Base-by-base conservation (phyloP, 108 stramenopile genomes). In the Nannochloropsis salina region DNA sequence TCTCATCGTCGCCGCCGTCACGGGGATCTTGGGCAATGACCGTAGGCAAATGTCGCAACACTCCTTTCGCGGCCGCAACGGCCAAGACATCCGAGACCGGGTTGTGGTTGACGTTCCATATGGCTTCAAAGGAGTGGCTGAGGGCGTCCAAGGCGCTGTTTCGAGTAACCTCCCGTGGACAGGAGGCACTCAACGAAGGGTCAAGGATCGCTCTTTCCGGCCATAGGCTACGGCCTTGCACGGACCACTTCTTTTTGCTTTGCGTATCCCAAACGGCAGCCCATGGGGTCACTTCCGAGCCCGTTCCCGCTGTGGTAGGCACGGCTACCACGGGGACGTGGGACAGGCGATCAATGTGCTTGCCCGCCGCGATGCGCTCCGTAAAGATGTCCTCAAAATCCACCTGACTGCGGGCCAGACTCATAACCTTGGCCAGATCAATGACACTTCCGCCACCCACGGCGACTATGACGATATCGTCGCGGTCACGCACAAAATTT, bases 41-140 rank as follows among this genome's bases (percentile, higher is more conserved):
- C 6, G 61, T 74, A 2, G 61, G 61, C 61, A 74, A 74, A n/a
- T 74, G 61, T 15, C 20, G 20, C 61, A 74, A n/a, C 20, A 74
- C n/a, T 6, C 61, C 61, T 8, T 74, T 74, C 61, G 61, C 61
- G 61, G 61, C 61, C 15, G 61, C 61, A 15, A 74, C 61, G 61
- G 61, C 61, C 61, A 74, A 6, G 8, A 74, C 61, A 3, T 74
- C 61, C 20, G 61, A 74, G 61, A 74, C n/a, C 3, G 61, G 61
- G 61, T 74, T 74, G 61, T 74, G 61, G n/a, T 74, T 74, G 20
- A 74, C 61, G 61, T 74, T 74, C 61, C 61, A 74, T n/a, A 74
- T 4, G 61, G 61, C 61, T 74, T 74, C 61, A 3, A 74, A n/a
- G 61, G 61, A 74, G n/a, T 74, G 61, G 6, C 61, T 74, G 6